Evolutionary conservation across 768 basidiomycete species (phyloP), one percentile per base, ranked within the genome.

Genomic region (Agrocybe praecox): DNA sequence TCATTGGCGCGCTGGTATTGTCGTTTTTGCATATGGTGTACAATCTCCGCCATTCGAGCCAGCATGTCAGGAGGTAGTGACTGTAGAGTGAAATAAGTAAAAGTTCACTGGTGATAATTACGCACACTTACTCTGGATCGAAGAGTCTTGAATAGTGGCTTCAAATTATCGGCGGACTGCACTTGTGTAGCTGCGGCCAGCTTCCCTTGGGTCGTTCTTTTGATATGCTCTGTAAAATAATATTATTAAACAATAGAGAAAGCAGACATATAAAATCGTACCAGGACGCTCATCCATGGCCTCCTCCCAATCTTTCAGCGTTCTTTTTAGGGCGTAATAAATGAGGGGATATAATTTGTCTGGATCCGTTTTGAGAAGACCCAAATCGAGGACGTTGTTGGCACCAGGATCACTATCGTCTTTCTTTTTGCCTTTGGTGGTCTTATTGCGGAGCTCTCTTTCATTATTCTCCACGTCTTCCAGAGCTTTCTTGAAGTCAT

Each of bases 1-100:
- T 99, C 97, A 65, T 98, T 99, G 2, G 97, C 96, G 53, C 80
- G 84, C 71, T 98, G 94, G 64, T 99, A 99, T 70, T 96, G 87
- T 24, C 97, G 88, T 61, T 85, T 89, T 71, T 99, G 97, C 94
- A 97, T 96, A 73, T 94, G 76, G 67, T 98, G 91, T 7, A 98
- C 91, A 52, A 99, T 96, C 72, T 99, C 96, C 14, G 94, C 88
- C 57, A 94, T 90, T 43, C 89, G 86, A 40, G 78, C 80, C 51
- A 99, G 78, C 76, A 99, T 88, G 65, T 98, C 96, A 11, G 82
- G 72, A 10, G 92, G 89, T 14, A 98, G 78, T 29, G 81, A 88
- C 92, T 90, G 54, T 50, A 40, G 46, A 46, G 24, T 19, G 17
- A 10, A 19, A 14, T n/a, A n/a, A n/a, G n/a, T n/a, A n/a, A n/a